Evolutionary conservation across 352 stramenopile genomes (phyloP).

Genomic region (Globisporangium barbulae): DNA sequence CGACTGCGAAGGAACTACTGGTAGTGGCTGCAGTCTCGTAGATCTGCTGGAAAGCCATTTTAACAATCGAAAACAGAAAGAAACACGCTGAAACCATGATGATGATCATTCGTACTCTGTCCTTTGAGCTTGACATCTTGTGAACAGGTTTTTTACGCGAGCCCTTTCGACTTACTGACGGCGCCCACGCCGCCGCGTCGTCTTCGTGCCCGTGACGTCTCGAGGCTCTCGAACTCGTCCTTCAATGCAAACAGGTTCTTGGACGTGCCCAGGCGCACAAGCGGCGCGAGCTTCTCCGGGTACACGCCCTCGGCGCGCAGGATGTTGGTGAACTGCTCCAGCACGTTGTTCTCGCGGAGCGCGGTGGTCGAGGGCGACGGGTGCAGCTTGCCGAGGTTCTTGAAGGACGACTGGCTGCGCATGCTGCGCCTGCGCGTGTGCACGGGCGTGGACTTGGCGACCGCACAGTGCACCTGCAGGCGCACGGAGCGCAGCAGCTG

Average conservation of each 20-base stretch:
- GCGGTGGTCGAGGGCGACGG: constrained; percentile 37
- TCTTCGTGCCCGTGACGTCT: constrained; percentile 14
- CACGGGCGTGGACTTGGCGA: constrained; percentile 45
- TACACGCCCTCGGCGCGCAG: constrained; percentile 61
- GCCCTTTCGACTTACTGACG: constrained; percentile 12
- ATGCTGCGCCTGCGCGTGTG: constrained; percentile 29
- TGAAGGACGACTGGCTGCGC: constrained; percentile 30
- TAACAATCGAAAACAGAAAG: neutral
- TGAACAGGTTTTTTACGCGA: constrained; percentile 11
- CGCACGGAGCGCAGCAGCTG: constrained; percentile 57
- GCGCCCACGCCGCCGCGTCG: constrained; percentile 15
- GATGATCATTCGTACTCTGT: neutral
- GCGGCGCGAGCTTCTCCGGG: constrained; percentile 41
- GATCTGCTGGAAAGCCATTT: neutral
- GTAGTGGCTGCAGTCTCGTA: neutral
- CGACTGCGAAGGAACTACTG: neutral
- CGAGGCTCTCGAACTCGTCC: constrained; percentile 19
- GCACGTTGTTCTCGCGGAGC: constrained; percentile 54
- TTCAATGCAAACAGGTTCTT: constrained; percentile 44
- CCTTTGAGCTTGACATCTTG: too few species aligned
- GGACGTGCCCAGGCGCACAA: constrained; percentile 53
- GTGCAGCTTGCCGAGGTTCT: constrained; percentile 30
- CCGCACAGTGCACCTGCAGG: constrained; percentile 53
- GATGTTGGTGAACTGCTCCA: constrained; percentile 60
- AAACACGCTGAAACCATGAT: neutral